Evolutionary conservation across 805 yeast species (phyloP).

Genomic region (Kazachstania martiniae): DNA sequence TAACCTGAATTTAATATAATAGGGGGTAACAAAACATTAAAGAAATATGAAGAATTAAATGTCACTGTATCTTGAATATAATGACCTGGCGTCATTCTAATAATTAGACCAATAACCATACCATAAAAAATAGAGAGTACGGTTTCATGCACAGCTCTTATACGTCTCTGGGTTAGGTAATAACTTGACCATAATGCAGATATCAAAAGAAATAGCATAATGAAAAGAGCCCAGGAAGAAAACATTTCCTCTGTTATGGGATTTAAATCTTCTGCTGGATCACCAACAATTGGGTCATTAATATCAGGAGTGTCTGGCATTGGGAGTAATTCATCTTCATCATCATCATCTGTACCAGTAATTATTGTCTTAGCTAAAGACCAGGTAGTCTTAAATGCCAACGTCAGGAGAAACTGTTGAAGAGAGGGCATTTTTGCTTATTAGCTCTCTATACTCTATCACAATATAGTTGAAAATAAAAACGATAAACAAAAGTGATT

Average conservation of each 20-base stretch:
- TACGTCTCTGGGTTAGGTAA: constrained; percentile 79
- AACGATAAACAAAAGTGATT: too few relatives aligned
- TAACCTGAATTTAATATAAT: constrained; percentile 94
- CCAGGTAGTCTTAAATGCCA: constrained; percentile 8
- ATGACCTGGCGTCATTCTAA: constrained; percentile 89
- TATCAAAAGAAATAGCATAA: constrained; percentile 65
- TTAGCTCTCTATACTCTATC: too few relatives aligned
- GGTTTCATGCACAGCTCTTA: constrained; percentile 95
- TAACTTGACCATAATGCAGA: constrained; percentile 93
- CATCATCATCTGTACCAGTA: constrained; percentile 15
- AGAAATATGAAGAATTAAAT: constrained; percentile 87
- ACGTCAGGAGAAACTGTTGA: constrained; percentile 6
- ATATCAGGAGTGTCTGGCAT: constrained; percentile 18
- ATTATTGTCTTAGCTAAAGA: constrained; percentile 6
- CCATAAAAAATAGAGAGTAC: constrained; percentile 94
- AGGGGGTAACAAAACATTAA: constrained; percentile 90
- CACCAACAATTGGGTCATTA: constrained; percentile 33
- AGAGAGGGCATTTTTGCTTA: too few relatives aligned
- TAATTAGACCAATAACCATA: constrained; percentile 86
- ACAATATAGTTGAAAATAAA: too few relatives aligned
- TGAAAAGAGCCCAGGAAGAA: constrained; percentile 95
- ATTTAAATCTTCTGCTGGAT: constrained; percentile 54
- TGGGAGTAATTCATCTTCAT: constrained; percentile 32
- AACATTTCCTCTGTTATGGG: constrained; percentile 93
- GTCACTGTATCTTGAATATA: constrained; percentile 95